Evolutionary conservation across 805 yeast species (phyloP).

Genomic region (Debaryomyces maramus): DNA sequence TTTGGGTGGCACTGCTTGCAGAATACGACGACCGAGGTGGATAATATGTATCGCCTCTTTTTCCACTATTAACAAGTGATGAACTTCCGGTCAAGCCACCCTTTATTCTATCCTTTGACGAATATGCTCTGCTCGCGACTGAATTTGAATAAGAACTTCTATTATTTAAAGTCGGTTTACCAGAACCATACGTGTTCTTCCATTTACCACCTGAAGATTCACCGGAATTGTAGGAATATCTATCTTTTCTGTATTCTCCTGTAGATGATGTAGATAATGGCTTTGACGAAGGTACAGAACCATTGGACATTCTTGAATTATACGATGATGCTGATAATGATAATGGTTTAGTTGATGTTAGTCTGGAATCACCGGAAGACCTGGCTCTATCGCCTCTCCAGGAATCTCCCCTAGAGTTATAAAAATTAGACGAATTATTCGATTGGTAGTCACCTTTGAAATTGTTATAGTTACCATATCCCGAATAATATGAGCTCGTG

Average conservation of each 20-base stretch:
- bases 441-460: conserved; percentile 10
- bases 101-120: conserved; percentile 23
- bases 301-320: conserved; percentile 4
- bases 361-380: conserved; percentile 15
- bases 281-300: conserved; percentile 1
- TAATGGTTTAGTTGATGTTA: conserved; percentile 13
- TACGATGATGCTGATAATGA: conserved; percentile 8
- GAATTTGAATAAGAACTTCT: conserved; percentile 26
- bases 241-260: conserved; percentile 13
- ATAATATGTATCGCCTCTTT: conserved; percentile 29
- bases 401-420: conserved; percentile 11
- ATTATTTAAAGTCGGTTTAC: conserved; percentile 12
- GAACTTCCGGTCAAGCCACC: conserved; percentile 15
- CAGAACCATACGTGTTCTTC: conserved; percentile 4
- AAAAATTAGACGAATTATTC: conserved; percentile 7
- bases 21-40: conserved; percentile 19
- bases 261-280: conserved; percentile 4
- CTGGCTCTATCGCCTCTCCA: conserved; percentile 13
- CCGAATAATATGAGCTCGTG: conserved; percentile 22
- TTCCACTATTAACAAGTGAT: conserved; percentile 18
- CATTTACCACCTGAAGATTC: conserved; percentile 7
- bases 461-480: conserved; percentile 22
- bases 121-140: conserved; percentile 18
- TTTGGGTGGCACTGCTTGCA: conserved; percentile 1
- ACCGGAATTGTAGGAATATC: conserved; percentile 8